These are phyloP conservation scores for Candida golubevii DNA, from an alignment of 805 yeast genomes.

Conservation along the genomic window DNA sequence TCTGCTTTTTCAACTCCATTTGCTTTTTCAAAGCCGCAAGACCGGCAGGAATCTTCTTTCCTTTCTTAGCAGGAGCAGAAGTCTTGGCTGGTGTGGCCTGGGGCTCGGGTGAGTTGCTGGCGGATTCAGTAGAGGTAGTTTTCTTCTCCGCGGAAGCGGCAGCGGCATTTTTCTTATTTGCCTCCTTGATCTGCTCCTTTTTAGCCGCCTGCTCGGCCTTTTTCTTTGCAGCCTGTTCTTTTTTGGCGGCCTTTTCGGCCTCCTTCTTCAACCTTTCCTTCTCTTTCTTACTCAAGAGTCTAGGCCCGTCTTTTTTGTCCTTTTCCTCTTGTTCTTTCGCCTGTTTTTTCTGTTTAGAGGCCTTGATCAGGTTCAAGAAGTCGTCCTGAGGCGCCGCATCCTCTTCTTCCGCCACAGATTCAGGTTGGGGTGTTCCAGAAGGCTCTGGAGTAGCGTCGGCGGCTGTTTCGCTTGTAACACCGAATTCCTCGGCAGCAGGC, in stretches of 20 bases:
- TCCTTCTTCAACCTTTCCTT: slow-evolving; percentile 95
- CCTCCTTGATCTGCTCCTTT: slow-evolving; percentile 52
- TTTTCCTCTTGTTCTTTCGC: slow-evolving; percentile 59
- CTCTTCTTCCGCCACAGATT: background rate
- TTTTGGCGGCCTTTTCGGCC: slow-evolving; percentile 84
- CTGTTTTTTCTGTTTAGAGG: slow-evolving; percentile 73
- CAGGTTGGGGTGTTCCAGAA: slow-evolving; percentile 14
- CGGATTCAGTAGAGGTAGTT: slow-evolving; percentile 19
- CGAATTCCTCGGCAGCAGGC: slow-evolving; percentile 35
- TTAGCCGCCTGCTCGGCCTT: slow-evolving; percentile 63
- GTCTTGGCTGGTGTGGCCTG: slow-evolving; percentile 27
- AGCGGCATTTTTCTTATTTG: slow-evolving; percentile 42
- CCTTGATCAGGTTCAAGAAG: slow-evolving; percentile 78
- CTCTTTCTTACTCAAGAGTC: slow-evolving; percentile 86
- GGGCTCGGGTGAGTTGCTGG: slow-evolving; percentile 28
- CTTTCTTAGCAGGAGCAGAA: slow-evolving; percentile 37
- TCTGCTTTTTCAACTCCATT: slow-evolving; percentile 80
- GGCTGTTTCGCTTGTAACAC: slow-evolving; percentile 15
- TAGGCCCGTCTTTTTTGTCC: slow-evolving; percentile 54
- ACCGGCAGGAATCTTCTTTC: slow-evolving; percentile 84
- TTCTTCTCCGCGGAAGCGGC: slow-evolving; percentile 24
- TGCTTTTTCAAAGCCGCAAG: slow-evolving; percentile 88
- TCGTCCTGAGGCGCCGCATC: slow-evolving; percentile 32
- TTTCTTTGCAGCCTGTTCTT: slow-evolving; percentile 83
- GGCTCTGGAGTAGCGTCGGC: slow-evolving; percentile 18